Conservation (phyloP, 164 flowering plant species). For the Dillenia suffruticosa region DNA sequence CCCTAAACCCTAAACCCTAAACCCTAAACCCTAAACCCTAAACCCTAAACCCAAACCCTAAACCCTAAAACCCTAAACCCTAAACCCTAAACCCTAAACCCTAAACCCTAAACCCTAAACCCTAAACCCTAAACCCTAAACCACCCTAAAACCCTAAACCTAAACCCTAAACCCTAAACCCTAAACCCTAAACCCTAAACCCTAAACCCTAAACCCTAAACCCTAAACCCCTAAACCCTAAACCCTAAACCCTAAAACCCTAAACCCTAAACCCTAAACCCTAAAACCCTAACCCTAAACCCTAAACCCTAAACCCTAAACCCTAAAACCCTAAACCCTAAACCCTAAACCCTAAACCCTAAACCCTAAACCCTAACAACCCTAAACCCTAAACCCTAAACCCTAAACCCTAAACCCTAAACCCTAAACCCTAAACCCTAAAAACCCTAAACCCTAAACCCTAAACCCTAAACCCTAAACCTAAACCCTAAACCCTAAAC, state of each 20-base stretch:
- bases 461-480: slow-evolving; percentile 4
- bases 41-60: not conserved
- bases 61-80: not conserved
- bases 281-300: not conserved
- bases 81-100: slow-evolving; percentile 4
- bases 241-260: slow-evolving; percentile 10
- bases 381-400: slow-evolving; percentile 4
- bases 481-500: not conserved
- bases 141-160: too few relatives aligned
- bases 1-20: slow-evolving; percentile 2
- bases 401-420: slow-evolving; percentile 5
- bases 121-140: slow-evolving; percentile 4
- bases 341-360: slow-evolving; percentile 4
- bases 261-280: slow-evolving; percentile 4
- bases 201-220: slow-evolving; percentile 6
- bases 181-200: slow-evolving; percentile 4
- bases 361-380: slow-evolving; percentile 3
- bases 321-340: slow-evolving; percentile 1
- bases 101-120: not conserved
- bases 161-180: not conserved
- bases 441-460: slow-evolving; percentile 4
- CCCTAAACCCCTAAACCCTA: slow-evolving; percentile 5
- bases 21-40: slow-evolving; percentile 3
- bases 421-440: not conserved
- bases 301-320: not conserved